These are phyloP conservation scores for Primulina eburnea DNA, from an alignment of 257 asterid genomes.

Conservation along the genomic window DNA sequence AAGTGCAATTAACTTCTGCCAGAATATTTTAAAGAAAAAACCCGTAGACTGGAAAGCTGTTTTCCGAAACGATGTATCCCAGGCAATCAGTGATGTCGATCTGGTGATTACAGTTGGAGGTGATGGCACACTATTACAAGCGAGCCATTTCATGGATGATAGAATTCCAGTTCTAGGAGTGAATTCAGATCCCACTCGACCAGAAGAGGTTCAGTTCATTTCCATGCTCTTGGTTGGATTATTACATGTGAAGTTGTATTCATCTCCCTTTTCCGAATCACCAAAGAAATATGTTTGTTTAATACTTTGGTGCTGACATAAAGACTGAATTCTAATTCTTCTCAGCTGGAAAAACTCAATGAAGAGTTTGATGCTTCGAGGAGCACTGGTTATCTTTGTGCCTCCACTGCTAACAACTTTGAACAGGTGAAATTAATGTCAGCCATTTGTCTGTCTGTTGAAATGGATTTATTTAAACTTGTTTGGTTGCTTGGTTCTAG, in stretches of 20 bases:
- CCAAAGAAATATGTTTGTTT: not conserved
- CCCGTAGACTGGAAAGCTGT: slow-evolving; percentile 55
- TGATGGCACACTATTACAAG: slow-evolving; percentile 84
- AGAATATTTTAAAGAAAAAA: slow-evolving; percentile 65
- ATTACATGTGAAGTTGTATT: slow-evolving; percentile 2
- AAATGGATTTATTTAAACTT: slow-evolving; percentile 2
- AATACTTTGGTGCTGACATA: not conserved
- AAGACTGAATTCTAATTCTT: slow-evolving; percentile 18
- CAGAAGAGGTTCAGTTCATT: slow-evolving; percentile 56
- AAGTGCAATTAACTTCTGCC: slow-evolving; percentile 68
- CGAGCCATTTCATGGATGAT: slow-evolving; percentile 82
- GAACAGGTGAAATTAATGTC: slow-evolving; percentile 54
- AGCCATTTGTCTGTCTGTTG: slow-evolving; percentile 10
- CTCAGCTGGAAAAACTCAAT: slow-evolving; percentile 57
- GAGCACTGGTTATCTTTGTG: slow-evolving; percentile 96
- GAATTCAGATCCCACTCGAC: slow-evolving; percentile 87
- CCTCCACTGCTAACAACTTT: slow-evolving; percentile 69
- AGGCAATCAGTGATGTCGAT: slow-evolving; percentile 68
- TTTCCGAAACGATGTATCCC: slow-evolving; percentile 51
- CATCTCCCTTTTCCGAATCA: not conserved
- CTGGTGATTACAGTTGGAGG: slow-evolving; percentile 85
- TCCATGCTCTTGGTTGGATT: slow-evolving; percentile 1
- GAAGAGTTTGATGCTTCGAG: slow-evolving; percentile 91
- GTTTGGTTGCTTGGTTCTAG: slow-evolving; percentile 14
- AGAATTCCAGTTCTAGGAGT: slow-evolving; percentile 83